Evolutionary conservation across 2,329 filamentous ascomycete species (phyloP).

Genomic region (Amesomyces nigricolor): DNA sequence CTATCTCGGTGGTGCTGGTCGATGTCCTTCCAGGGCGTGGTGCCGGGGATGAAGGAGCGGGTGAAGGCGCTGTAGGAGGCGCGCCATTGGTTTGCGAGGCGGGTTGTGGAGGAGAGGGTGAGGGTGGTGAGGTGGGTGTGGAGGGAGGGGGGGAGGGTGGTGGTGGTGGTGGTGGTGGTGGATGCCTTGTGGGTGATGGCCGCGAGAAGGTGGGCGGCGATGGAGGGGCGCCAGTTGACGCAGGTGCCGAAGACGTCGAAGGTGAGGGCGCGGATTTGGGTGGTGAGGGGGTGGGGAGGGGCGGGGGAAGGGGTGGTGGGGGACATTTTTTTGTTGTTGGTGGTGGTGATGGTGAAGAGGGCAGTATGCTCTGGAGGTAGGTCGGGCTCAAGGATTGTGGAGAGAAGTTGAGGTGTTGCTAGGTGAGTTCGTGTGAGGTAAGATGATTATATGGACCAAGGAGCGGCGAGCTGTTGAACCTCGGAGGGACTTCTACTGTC

Average conservation of each 20-base stretch:
- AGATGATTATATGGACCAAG: too few species aligned
- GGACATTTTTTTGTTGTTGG: too few species aligned
- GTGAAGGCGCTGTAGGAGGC: constrained; percentile 59
- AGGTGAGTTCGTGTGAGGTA: too few species aligned
- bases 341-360: too few species aligned
- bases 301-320: too few species aligned
- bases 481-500: too few species aligned
- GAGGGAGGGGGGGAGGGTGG: constrained; percentile 34
- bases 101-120: constrained; percentile 50
- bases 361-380: too few species aligned
- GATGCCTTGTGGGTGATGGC: constrained; percentile 44
- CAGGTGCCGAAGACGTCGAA: constrained; percentile 78
- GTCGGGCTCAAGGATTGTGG: too few species aligned
- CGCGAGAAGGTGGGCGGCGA: constrained; percentile 53
- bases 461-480: too few species aligned
- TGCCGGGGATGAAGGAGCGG: constrained; percentile 41
- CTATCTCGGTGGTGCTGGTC: constrained; percentile 66
- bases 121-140: constrained; percentile 46
- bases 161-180: constrained; percentile 39
- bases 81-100: constrained; percentile 67
- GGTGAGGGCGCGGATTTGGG: constrained; percentile 51
- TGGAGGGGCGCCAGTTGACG: constrained; percentile 69
- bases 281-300: constrained; percentile 8
- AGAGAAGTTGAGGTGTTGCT: too few species aligned
- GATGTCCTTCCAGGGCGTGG: constrained; percentile 57